A percentile compares a stretch with the other conserved stretches of the same genome.
phyloP scores from a whole-genome alignment of 352 stramenopile species.

The Thraustochytrium sp. region DNA sequence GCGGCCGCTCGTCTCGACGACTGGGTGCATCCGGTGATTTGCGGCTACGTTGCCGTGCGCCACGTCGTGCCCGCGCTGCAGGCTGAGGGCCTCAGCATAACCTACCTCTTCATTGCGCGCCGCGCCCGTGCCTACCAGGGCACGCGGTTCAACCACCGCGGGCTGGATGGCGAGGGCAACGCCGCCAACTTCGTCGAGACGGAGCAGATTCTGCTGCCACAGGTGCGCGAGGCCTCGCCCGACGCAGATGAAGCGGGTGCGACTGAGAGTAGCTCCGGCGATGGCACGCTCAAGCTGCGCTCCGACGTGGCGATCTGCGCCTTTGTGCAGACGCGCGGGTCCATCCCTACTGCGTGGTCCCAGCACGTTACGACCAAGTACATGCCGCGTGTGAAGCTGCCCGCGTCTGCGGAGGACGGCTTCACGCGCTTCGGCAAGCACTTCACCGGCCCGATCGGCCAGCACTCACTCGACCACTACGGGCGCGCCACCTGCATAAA shows the following conservation, averaged over 20 bases:
- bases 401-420: constrained; percentile 52
- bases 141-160: constrained; percentile 82
- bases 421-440: constrained; percentile 55
- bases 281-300: constrained; percentile 56
- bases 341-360: constrained; percentile 87
- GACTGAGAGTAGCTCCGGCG: too few relatives aligned
- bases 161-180: constrained; percentile 77
- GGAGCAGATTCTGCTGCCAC: constrained; percentile 76
- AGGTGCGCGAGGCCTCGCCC: background rate
- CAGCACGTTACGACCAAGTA: constrained; percentile 84
- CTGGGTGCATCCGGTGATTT: constrained; percentile 57
- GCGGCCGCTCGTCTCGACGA: constrained; percentile 29
- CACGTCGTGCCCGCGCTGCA: constrained; percentile 56
- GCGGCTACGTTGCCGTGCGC: constrained; percentile 61
- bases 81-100: constrained; percentile 60
- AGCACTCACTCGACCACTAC: constrained; percentile 48
- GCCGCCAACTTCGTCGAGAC: constrained; percentile 92
- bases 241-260: background rate
- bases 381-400: constrained; percentile 74
- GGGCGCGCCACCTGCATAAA: constrained; percentile 80
- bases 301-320: constrained; percentile 65
- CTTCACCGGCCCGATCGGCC: background rate
- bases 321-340: constrained; percentile 88
- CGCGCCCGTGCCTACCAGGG: constrained; percentile 71
- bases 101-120: constrained; percentile 62